Conservation (phyloP, 768 basidiomycete species). For the Leccinum boreale region DNA sequence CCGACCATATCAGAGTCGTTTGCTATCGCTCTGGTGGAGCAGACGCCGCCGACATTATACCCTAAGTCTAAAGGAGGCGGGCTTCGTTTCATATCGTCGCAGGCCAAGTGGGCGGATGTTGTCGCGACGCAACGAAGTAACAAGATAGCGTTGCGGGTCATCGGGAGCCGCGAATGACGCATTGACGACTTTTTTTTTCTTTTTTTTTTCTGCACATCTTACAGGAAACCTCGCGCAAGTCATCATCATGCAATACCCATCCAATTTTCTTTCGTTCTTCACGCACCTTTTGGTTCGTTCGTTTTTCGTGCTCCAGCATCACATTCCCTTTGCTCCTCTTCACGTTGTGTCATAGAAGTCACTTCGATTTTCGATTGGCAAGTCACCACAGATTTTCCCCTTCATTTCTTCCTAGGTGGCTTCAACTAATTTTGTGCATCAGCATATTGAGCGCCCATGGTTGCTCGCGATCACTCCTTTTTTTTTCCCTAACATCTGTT, state of each 20-base stretch:
- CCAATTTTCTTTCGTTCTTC: neutral
- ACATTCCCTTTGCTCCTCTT: neutral
- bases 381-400: neutral
- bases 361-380: neutral
- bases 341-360: neutral
- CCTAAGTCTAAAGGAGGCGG: conserved; percentile 6
- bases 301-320: neutral
- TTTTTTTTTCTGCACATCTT: neutral
- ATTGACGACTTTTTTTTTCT: neutral
- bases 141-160: conserved; percentile 59
- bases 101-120: conserved; percentile 60
- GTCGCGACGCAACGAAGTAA: conserved; percentile 41
- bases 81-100: conserved; percentile 47
- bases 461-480: neutral
- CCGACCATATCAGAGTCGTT: conserved; percentile 53
- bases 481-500: neutral
- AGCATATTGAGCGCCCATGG: neutral
- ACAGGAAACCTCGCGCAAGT: neutral
- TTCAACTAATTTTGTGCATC: neutral
- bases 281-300: neutral
- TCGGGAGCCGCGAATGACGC: conserved; percentile 27
- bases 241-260: neutral
- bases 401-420: neutral
- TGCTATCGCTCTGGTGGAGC: conserved; percentile 51
- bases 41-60: conserved; percentile 16